Evolutionary conservation across 768 basidiomycete genomes (phyloP), one percentile per base, ranked within the genome.

Genomic region (Auriscalpium microsporum): DNA sequence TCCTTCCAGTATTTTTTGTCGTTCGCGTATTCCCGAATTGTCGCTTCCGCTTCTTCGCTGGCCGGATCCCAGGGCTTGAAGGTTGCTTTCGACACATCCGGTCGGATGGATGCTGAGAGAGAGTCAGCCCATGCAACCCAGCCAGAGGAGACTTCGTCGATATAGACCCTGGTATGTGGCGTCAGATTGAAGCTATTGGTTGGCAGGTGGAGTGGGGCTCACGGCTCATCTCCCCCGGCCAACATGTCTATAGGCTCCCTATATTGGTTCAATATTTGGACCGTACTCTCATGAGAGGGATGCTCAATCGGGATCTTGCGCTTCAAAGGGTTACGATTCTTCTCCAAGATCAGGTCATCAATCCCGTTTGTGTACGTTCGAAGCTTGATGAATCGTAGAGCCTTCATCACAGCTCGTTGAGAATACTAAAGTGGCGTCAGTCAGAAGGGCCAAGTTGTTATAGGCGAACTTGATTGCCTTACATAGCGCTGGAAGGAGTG

Each of bases 311-410:
- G 65, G 42, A 88, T 69, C 8, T 66, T 69, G 54, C 71, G 71
- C 59, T 81, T 79, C 42, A 92, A 74, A 1, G 88, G 89, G 63
- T 93, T 91, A 56, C 75, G 74, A 54, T 79, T 79, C 44, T 76
- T 76, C 60, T 79, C 79, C 5, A 87, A 68, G 10, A 81, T 79
- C 16, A 93, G 70, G 56, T 85, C 83, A 38, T 74, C 71, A 35
- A 80, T 75, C 11, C 74, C 72, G 1, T 65, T 69, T 57, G 82
- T 82, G 49, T 82, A 79, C 1, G 90, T 87, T 45, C 90, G 79
- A n/a, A 94, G 64, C 69, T 93, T 94, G 70, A 94, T 75, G 66
- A 83, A 82, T 53, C 87, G 81, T 8, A 86, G 73, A 33, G 80
- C 77, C 67, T 92, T 92, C 76, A 90, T 87, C 11, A 89, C 69